Base-by-base conservation (phyloP, 257 asterid species). In the Leonotis leonurus region DNA sequence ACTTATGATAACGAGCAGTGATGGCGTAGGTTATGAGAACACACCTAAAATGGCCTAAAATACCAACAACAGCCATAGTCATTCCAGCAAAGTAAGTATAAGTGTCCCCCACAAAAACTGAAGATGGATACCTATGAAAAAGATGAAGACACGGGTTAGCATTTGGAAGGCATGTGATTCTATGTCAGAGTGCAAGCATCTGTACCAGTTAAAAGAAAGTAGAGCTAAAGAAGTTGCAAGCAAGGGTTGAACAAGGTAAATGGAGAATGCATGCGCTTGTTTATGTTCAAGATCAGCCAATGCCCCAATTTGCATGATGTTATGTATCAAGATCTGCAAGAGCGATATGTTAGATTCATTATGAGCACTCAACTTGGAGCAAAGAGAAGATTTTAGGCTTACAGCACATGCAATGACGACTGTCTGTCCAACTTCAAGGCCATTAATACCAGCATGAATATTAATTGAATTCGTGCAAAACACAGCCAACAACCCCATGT, bases 381-480 rank as follows among this genome's bases (percentile, higher is more conserved):
- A 13, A 53, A 13, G 33, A 56, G 8, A 43, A 5, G 14, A 8
- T 21, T 18, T 33, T 22, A 18, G 32, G 16, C 98, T 84, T 88
- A 91, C 98, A 46, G 96, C 96, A 57, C 84, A 82, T 25, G 98
- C 85, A 14, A 91, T 91, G 41, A 91, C 85, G 43, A 86, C 84
- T 32, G 98, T 91, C 73, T 91, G 96, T 66, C 98, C 96, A 68
- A 91, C 98, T 84, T 91, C 98, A 71, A 91, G 98, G 74, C 98
- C 98, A 73, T 91, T 91, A 68, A 91, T 70, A 35, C 96, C 98
- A 5, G 96, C 96, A 62, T 88, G 96, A 65, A 91, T 91, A 74
- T 91, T 91, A 48, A 91, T 88, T 0, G 98, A 88, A 65, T 91
- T 88, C 50, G 98, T 91, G 91, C 98, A 91, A 70, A 91, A 91